Conservation (phyloP, 2,329 filamentous ascomycete species). For the Pezicula neosporulosa region DNA sequence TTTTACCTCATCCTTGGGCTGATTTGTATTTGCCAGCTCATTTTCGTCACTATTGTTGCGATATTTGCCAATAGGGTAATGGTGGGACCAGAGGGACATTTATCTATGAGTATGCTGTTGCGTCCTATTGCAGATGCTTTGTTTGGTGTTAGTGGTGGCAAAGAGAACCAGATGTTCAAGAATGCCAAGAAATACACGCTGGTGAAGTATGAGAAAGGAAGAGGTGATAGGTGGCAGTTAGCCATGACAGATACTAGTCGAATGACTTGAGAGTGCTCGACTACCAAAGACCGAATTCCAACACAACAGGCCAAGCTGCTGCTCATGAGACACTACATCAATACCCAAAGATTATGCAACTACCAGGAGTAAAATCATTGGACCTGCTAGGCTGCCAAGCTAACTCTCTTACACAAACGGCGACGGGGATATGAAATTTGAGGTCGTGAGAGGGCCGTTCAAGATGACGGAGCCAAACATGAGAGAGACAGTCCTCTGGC, state of each 20-base stretch:
- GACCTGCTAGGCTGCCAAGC: too few relatives aligned
- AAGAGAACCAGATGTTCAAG: slow-evolving; percentile 18
- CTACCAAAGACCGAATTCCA: too few relatives aligned
- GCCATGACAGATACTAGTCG: slow-evolving; percentile 11
- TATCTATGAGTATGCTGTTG: slow-evolving; percentile 22
- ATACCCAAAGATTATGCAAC: too few relatives aligned
- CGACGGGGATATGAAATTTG: too few relatives aligned
- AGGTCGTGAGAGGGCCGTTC: too few relatives aligned
- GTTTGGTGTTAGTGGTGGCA: slow-evolving; percentile 17
- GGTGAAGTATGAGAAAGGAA: slow-evolving; percentile 20
- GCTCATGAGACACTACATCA: too few relatives aligned
- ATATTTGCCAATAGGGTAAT: slow-evolving; percentile 22
- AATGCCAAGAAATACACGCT: slow-evolving; percentile 18
- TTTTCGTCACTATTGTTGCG: slow-evolving; percentile 20
- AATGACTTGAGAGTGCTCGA: not conserved
- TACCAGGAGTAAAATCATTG: too few relatives aligned
- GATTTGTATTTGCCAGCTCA: slow-evolving; percentile 16
- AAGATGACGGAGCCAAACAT: too few relatives aligned
- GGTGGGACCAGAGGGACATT: slow-evolving; percentile 20
- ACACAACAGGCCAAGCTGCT: too few relatives aligned
- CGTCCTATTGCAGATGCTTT: slow-evolving; percentile 24
- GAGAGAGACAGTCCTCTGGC: too few relatives aligned
- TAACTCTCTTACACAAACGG: too few relatives aligned
- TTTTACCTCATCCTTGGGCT: slow-evolving; percentile 35
- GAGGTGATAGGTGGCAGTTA: slow-evolving; percentile 19